Conservation (phyloP, 208 protist genomes). For the Angomonas desouzai region DNA sequence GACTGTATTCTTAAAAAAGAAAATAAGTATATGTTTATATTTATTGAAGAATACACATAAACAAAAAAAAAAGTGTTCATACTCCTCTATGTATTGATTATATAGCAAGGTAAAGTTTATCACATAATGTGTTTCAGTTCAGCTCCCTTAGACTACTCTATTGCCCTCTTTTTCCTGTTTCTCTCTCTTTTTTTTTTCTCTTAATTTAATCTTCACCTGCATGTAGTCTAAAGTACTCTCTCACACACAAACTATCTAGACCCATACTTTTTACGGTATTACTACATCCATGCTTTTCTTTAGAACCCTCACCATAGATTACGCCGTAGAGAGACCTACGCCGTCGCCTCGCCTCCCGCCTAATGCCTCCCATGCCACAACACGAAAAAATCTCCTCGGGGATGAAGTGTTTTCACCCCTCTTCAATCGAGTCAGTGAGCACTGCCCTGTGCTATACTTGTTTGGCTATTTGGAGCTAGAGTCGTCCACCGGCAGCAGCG, state of each 20-base stretch:
- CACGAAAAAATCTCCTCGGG: conserved; percentile 35
- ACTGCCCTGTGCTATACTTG: conserved; percentile 67
- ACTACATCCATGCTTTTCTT: conserved; percentile 12
- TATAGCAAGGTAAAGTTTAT: too few species aligned
- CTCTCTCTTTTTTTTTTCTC: too few species aligned
- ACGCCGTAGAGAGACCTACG: background rate
- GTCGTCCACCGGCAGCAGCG: background rate
- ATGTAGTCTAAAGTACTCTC: too few species aligned
- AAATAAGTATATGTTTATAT: background rate
- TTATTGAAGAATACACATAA: background rate
- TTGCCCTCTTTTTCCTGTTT: too few species aligned
- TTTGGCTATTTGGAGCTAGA: conserved; percentile 59
- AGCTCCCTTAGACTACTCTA: too few species aligned
- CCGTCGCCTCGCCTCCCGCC: background rate
- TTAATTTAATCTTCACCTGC: too few species aligned
- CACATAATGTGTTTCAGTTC: too few species aligned
- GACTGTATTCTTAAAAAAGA: background rate
- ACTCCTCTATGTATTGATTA: too few species aligned
- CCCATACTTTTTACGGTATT: too few species aligned
- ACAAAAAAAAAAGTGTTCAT: too few species aligned
- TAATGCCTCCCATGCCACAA: background rate
- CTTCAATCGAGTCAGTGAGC: conserved; percentile 47
- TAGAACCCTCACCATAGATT: conserved; percentile 7
- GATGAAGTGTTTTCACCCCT: conserved; percentile 49
- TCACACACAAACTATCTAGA: too few species aligned